phyloP scores from a whole-genome alignment of 1,284 basidiomycete species.

The Inonotus hispidus region DNA sequence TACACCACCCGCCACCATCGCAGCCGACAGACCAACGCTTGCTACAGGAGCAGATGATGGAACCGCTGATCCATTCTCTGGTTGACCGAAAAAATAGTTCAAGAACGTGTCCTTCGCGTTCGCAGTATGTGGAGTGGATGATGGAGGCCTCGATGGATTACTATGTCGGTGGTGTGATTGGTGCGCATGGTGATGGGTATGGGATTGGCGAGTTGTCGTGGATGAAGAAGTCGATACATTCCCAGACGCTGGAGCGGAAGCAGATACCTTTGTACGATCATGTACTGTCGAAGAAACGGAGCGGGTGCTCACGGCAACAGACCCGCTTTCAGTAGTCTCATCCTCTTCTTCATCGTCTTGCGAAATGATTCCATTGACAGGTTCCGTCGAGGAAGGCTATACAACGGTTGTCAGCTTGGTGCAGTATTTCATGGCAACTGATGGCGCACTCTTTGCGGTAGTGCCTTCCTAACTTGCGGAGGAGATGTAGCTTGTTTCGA shows the following conservation, averaged over 20 bases:
- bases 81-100: conserved; percentile 93
- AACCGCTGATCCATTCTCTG: conserved; percentile 61
- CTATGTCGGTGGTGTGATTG: neutral
- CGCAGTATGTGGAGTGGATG: conserved; percentile 18
- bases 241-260: conserved; percentile 22
- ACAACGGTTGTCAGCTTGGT: neutral
- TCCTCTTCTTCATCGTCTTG: conserved; percentile 57
- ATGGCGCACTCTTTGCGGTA: conserved; percentile 47
- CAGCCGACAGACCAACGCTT: conserved; percentile 21
- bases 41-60: conserved; percentile 20
- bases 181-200: conserved; percentile 15
- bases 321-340: conserved; percentile 50
- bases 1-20: conserved; percentile 26
- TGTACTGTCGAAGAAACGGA: conserved; percentile 78
- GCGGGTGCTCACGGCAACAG: conserved; percentile 54
- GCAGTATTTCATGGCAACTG: neutral
- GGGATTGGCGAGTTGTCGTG: conserved; percentile 14
- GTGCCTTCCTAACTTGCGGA: conserved; percentile 36
- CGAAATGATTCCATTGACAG: conserved; percentile 43
- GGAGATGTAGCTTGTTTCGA: conserved; percentile 37
- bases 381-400: conserved; percentile 54
- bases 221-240: conserved; percentile 17
- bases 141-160: conserved; percentile 5
- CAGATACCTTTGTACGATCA: conserved; percentile 44
- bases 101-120: conserved; percentile 83